Evolutionary conservation across 2,329 filamentous ascomycete genomes (phyloP), one percentile per base, ranked within the genome.

Genomic region (Stachybotrys chlorohalonatus): DNA sequence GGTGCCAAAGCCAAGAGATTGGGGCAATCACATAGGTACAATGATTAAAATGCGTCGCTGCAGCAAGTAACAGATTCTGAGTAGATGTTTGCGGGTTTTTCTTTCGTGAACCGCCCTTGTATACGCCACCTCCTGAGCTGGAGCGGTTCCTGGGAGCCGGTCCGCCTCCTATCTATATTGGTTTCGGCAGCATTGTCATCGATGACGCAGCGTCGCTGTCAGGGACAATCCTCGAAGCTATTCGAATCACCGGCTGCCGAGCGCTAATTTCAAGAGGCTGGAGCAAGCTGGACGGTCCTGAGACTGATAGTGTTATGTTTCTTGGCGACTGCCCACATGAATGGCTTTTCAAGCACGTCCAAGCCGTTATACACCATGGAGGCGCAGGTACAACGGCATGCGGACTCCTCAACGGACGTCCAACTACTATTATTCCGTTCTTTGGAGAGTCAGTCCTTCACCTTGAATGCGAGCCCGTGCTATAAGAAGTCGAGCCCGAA

Each of bases 331-430:
- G 80, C 0, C 86, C 86, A 0, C 86, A 90, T 61, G 86, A 89
- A 64, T 90, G 86, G 86, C 71, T 90, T 0, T 90, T 90, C 54
- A 82, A 83, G 0, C 74, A 75, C 17, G 82, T 88, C 1, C 70
- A 73, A n/a, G 83, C 83, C 0, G 85, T 85, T 1, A 79, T 89
- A 0, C 86, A 89, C 55, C 86, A 89, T 56, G 86, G 86, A 8
- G 86, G 86, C 6, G 87, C 87, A 0, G 86, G 87, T 2, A 90
- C 86, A 0, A 88, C 85, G 0, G 86, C 86, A 0, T 86, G 85
- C 39, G 85, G 85, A 0, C 71, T 90, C 15, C 84, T 84, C 60
- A 85, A 79, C 59, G 86, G 78, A 1, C 81, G 79, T 59, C 87
- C 86, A 0, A 89, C 83, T 0, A 83, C 87, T 73, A 80, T 89